Evolutionary conservation across 352 stramenopile genomes (phyloP), one percentile per base, ranked within the genome.

Genomic region (Globisporangium emineosum): DNA sequence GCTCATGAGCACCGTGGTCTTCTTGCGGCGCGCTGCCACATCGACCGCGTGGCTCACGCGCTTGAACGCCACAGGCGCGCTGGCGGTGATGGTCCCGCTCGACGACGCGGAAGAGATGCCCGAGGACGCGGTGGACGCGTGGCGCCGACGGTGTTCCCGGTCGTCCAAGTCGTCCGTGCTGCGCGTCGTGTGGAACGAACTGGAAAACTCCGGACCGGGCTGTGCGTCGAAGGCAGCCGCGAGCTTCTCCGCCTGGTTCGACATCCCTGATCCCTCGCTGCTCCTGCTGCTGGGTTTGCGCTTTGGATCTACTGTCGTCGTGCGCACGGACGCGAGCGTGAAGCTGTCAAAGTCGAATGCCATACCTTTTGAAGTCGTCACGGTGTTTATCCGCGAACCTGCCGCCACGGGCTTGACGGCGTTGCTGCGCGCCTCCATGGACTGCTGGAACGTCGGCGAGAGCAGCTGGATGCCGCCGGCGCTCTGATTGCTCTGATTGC

Each of bases 331-430:
- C 29, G 74, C 76, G 37, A 83, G 54, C 30, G 78, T 88, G 66
- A 85, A 83, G 27, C 62, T 60, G 43, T 88, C 75, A 53, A 80
- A 83, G 35, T 85, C 72, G 49, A 78, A 79, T 19, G 6, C 49
- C 27, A 10, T 40, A 17, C 25, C 68, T 21, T 60, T 59, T 1
- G 13, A 17, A 33, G 29, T 62, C 27, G 3, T 65, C 55, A 40
- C 64, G 47, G 25, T 17, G 8, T n/a, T n/a, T 35, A 42, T 29
- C n/a, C 51, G 51, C 5, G 51, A 57, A 10, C 5, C 32, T 2
- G 51, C 17, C 0, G 40, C 6, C 10, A 53, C 7, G 15, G 35
- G 15, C 30, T 40, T 52, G 12, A 64, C 59, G 37, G n/a, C 13
- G n/a, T n/a, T 54, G 23, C 33, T 63, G 45, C 27, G 37, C 21